A percentile compares a stretch with the other conserved stretches of the same genome.
These are phyloP conservation scores for Teratosphaeria epicoccoides DNA, from an alignment of 2,329 filamentous ascomycete genomes.

Conservation along the genomic window DNA sequence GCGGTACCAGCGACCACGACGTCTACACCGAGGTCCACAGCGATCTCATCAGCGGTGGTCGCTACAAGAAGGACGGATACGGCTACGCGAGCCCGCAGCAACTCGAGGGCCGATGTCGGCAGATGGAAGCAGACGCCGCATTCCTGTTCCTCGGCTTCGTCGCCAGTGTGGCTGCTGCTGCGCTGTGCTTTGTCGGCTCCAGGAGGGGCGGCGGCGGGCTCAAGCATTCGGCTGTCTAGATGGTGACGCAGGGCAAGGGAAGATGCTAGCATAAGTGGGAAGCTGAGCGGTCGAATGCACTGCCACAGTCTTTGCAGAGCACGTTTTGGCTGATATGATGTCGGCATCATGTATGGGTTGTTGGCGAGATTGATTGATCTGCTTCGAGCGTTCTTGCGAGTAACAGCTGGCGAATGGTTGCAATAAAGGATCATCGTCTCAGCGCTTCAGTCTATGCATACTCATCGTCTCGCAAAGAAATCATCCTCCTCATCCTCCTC, in stretches of 20 bases:
- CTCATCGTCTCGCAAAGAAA: constrained; percentile 7
- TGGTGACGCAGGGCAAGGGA: no score
- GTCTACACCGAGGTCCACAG: neutral
- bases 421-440: neutral
- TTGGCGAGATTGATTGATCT: neutral
- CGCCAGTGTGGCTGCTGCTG: constrained; percentile 7
- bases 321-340: neutral
- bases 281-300: neutral
- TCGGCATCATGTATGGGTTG: neutral
- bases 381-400: neutral
- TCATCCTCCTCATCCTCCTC: constrained; percentile 11
- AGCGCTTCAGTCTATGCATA: neutral
- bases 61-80: neutral
- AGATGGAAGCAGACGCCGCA: constrained; percentile 13
- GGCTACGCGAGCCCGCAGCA: neutral
- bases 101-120: constrained; percentile 10
- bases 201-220: constrained; percentile 4
- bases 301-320: neutral
- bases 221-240: constrained; percentile 1
- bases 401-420: neutral
- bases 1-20: constrained; percentile 7
- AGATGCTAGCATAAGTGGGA: no score
- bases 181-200: constrained; percentile 5
- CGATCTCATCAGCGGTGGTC: constrained; percentile 14
- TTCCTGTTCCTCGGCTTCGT: constrained; percentile 17